Percentiles rank a stretch among this genome's conserved stretches.
These are phyloP conservation scores for Starmera pachycereana DNA, from an alignment of 805 yeast genomes.

Conservation along the genomic window DNA sequence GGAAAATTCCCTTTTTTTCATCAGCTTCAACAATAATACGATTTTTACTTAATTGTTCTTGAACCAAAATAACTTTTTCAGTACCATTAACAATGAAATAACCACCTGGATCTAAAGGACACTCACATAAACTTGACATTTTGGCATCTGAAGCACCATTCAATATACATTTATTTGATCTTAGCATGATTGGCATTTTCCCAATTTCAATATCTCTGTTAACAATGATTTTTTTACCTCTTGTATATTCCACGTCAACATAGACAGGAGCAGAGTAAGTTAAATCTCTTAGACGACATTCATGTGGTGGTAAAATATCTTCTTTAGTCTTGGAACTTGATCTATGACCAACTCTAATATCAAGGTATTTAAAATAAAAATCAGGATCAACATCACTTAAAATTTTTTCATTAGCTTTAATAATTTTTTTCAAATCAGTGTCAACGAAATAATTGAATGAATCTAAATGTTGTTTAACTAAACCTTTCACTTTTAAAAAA, in stretches of 20 bases:
- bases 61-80: conserved; percentile 92
- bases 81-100: conserved; percentile 97
- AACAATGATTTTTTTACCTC: conserved; percentile 87
- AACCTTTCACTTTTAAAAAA: conserved; percentile 86
- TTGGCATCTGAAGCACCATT: conserved; percentile 66
- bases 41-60: conserved; percentile 93
- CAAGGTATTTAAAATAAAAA: conserved; percentile 85
- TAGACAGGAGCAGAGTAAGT: conserved; percentile 92
- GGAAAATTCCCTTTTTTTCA: conserved; percentile 86
- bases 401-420: conserved; percentile 80
- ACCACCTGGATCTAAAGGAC: conserved; percentile 98
- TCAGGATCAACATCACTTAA: conserved; percentile 96
- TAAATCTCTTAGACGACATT: conserved; percentile 87
- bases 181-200: conserved; percentile 96
- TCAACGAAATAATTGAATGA: conserved; percentile 97
- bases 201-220: conserved; percentile 91
- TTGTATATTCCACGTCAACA: conserved; percentile 94
- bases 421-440: conserved; percentile 83
- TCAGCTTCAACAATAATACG: conserved; percentile 98
- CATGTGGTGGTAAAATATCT: conserved; percentile 78
- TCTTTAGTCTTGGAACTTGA: conserved; percentile 46
- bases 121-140: conserved; percentile 86
- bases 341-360: conserved; percentile 82
- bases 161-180: conserved; percentile 85
- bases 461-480: conserved; percentile 94